Conservation (phyloP, 2,329 filamentous ascomycete genomes). For the Scedosporium dehoogii region DNA sequence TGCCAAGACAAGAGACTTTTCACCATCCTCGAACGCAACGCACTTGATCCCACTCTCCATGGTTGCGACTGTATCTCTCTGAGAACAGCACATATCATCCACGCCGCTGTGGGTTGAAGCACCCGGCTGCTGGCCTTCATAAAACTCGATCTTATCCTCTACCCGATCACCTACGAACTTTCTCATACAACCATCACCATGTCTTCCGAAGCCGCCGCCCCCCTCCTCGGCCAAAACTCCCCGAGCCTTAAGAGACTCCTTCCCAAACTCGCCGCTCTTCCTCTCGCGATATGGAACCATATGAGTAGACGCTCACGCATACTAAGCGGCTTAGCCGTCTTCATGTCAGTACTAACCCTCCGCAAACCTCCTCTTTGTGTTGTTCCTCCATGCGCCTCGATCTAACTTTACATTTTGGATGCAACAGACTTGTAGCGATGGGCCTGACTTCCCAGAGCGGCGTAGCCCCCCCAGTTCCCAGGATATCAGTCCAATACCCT, state of each 20-base stretch:
- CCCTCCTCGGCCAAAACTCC: neutral
- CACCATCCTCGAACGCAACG: no score
- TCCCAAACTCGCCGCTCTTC: constrained; percentile 13
- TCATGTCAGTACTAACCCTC: constrained; percentile 17
- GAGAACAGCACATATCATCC: neutral
- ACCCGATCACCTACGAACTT: neutral
- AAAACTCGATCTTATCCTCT: neutral
- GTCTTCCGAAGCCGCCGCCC: constrained; percentile 1
- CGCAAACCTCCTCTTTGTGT: neutral
- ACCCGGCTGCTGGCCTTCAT: neutral
- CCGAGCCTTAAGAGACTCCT: neutral
- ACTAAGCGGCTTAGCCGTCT: constrained; percentile 17
- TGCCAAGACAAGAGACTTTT: no score
- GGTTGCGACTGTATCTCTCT: neutral
- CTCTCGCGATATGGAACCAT: constrained; percentile 19
- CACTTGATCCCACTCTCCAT: no score
- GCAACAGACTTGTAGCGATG: constrained; percentile 9
- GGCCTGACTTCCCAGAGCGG: constrained; percentile 15
- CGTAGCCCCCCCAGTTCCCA: constrained; percentile 16
- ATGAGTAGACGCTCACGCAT: constrained; percentile 24
- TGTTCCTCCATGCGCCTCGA: neutral
- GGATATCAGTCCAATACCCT: constrained; percentile 23
- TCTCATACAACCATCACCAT: neutral
- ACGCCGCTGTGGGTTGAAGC: no score
- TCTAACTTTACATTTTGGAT: neutral